A percentile compares a stretch with the other conserved stretches of the same genome.
Evolutionary conservation across 768 basidiomycete species (phyloP).

Genomic region (Candolleomyces aberdarensis): DNA sequence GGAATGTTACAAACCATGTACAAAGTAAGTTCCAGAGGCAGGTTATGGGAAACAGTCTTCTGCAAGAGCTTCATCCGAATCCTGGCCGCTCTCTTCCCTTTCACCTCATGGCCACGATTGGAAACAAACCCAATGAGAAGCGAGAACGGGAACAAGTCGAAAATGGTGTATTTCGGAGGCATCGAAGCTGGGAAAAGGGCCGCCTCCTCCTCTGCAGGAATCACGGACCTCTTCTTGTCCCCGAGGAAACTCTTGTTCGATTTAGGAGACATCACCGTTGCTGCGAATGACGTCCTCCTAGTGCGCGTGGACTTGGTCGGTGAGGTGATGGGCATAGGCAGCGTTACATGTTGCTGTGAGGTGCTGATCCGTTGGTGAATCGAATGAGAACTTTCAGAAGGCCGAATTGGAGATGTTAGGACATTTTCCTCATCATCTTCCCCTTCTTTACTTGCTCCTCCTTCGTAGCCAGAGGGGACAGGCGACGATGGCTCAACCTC

Average conservation of each 20-base stretch:
- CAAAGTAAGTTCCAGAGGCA: slow-evolving; percentile 67
- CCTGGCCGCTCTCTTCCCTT: slow-evolving; percentile 61
- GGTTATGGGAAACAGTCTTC: slow-evolving; percentile 49
- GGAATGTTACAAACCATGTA: slow-evolving; percentile 64
- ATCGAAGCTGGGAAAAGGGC: slow-evolving; percentile 50
- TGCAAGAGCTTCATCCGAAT: slow-evolving; percentile 48
- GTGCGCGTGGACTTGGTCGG: not conserved
- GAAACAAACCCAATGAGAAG: slow-evolving; percentile 46
- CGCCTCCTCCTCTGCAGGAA: slow-evolving; percentile 39
- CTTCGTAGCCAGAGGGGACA: slow-evolving; percentile 18
- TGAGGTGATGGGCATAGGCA: not conserved
- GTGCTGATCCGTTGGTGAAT: not conserved
- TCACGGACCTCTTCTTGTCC: slow-evolving; percentile 31
- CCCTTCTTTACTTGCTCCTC: not conserved
- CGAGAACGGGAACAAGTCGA: slow-evolving; percentile 72
- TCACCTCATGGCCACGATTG: slow-evolving; percentile 45
- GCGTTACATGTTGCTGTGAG: not conserved
- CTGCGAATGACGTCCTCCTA: not conserved
- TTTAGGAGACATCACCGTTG: slow-evolving; percentile 1
- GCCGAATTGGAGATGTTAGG: not conserved
- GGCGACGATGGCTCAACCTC: slow-evolving; percentile 1
- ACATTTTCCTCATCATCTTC: slow-evolving; percentile 3
- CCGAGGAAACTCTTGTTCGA: slow-evolving; percentile 1
- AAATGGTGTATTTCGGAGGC: slow-evolving; percentile 57
- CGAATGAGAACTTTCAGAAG: not conserved